A percentile compares a stretch with the other conserved stretches of the same genome.
Conservation (phyloP, 805 yeast species). For the Pichia insulana region DNA sequence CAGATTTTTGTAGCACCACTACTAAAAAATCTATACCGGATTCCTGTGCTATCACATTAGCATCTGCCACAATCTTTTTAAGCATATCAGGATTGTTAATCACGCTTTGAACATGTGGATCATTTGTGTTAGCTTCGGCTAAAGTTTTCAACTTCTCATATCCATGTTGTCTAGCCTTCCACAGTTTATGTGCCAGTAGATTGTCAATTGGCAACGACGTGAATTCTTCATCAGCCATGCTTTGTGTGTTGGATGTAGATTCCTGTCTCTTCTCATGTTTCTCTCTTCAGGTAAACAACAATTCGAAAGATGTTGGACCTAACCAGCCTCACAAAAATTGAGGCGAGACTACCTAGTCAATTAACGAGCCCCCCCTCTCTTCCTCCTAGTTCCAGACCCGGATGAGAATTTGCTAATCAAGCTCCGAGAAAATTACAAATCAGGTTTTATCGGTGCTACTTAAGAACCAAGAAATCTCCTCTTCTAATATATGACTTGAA, state of each 20-base stretch:
- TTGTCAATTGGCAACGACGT: constrained; percentile 1
- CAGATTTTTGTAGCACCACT: constrained; percentile 50
- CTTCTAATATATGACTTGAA: no score
- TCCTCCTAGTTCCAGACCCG: no score
- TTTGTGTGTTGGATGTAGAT: not conserved
- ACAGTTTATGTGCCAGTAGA: constrained; percentile 4
- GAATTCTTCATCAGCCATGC: constrained; percentile 4
- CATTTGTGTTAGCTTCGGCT: not conserved
- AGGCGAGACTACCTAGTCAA: no score
- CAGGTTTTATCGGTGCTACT: no score
- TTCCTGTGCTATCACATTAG: constrained; percentile 90
- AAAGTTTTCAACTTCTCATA: constrained; percentile 1
- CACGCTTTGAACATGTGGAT: constrained; percentile 20
- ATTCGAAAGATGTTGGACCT: no score
- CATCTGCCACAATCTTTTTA: constrained; percentile 57
- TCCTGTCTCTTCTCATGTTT: not conserved
- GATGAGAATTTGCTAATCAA: no score
- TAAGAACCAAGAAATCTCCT: no score
- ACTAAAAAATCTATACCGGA: constrained; percentile 54
- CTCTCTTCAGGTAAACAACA: not conserved
- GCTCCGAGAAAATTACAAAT: no score
- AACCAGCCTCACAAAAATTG: no score
- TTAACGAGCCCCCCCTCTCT: no score
- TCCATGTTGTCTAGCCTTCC: constrained; percentile 8
- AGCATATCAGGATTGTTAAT: constrained; percentile 45